Evolutionary conservation across 202 grass and related monocot species (phyloP).

Genomic region (Setaria italica): DNA sequence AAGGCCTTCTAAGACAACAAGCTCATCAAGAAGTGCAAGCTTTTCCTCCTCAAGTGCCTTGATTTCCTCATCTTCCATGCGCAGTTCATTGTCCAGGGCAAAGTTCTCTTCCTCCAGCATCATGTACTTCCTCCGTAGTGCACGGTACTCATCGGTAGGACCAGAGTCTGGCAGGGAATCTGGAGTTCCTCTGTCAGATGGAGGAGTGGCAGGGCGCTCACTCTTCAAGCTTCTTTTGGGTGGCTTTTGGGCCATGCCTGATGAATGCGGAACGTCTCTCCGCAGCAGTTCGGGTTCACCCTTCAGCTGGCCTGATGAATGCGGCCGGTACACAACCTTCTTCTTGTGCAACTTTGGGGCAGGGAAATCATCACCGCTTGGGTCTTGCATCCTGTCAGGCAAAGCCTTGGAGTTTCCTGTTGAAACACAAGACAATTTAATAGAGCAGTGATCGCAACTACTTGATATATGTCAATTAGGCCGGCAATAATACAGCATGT

Average conservation of each 20-base stretch:
- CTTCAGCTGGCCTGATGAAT: conserved; percentile 51
- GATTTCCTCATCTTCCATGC: conserved; percentile 62
- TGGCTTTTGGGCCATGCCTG: conserved; percentile 53
- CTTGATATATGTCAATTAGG: background rate
- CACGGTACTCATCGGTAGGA: conserved; percentile 69
- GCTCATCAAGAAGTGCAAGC: conserved; percentile 78
- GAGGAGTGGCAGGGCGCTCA: conserved; percentile 38
- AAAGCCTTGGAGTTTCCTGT: conserved; percentile 28
- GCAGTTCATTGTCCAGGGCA: conserved; percentile 68
- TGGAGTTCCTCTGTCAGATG: conserved; percentile 52
- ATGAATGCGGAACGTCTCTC: conserved; percentile 44
- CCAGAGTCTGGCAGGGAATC: conserved; percentile 66
- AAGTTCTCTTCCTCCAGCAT: conserved; percentile 88
- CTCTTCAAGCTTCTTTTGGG: conserved; percentile 58
- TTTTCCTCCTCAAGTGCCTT: conserved; percentile 73
- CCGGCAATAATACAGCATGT: background rate
- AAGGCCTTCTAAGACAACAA: conserved; percentile 95
- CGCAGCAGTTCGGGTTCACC: conserved; percentile 38
- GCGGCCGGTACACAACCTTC: conserved; percentile 48
- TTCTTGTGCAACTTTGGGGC: conserved; percentile 59
- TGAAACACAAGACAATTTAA: conserved; percentile 30
- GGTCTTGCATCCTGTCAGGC: conserved; percentile 61
- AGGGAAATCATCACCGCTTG: conserved; percentile 50
- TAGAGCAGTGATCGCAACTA: background rate
- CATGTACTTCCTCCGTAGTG: conserved; percentile 74